A percentile compares a stretch with the other conserved stretches of the same genome.
Evolutionary conservation across 2,329 filamentous ascomycete species (phyloP).

Genomic region (Botrytis paeoniae): DNA sequence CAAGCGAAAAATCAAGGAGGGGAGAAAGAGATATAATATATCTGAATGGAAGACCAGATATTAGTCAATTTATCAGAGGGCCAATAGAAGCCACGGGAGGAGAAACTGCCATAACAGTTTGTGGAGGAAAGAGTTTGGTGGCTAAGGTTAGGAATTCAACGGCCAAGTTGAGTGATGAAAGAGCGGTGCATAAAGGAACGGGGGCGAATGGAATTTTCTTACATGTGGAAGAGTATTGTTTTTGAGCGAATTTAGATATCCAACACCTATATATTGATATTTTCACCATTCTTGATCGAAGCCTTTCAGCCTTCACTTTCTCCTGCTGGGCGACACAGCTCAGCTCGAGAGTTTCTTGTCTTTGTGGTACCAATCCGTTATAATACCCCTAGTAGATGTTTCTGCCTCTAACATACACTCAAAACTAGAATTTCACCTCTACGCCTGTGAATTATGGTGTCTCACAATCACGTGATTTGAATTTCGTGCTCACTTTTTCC

Average conservation of each 20-base stretch:
- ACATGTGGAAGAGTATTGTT: slow-evolving; percentile 59
- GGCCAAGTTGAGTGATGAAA: slow-evolving; percentile 55
- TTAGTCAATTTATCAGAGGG: slow-evolving; percentile 50
- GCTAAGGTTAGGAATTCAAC: slow-evolving; percentile 54
- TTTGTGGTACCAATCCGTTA: neutral
- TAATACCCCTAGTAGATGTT: neutral
- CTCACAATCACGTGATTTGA: neutral
- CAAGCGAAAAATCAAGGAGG: slow-evolving; percentile 7
- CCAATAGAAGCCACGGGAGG: slow-evolving; percentile 57
- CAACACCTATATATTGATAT: neutral
- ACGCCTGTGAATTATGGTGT: neutral
- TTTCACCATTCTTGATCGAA: neutral
- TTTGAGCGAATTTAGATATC: slow-evolving; percentile 36
- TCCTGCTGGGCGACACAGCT: neutral
- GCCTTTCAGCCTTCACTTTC: neutral
- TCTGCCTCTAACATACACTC: neutral
- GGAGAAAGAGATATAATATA: slow-evolving; percentile 37
- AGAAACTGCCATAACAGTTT: slow-evolving; percentile 60
- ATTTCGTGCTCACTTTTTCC: neutral
- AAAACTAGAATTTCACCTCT: neutral
- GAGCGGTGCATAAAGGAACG: slow-evolving; percentile 62
- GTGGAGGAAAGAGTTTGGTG: slow-evolving; percentile 55
- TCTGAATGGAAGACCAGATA: slow-evolving; percentile 44
- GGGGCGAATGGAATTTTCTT: slow-evolving; percentile 61
- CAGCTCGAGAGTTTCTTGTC: neutral